Percentiles rank a stretch among this genome's conserved stretches.
Conservation (phyloP, 2,329 filamentous ascomycete species). For the Beauveria bassiana region DNA sequence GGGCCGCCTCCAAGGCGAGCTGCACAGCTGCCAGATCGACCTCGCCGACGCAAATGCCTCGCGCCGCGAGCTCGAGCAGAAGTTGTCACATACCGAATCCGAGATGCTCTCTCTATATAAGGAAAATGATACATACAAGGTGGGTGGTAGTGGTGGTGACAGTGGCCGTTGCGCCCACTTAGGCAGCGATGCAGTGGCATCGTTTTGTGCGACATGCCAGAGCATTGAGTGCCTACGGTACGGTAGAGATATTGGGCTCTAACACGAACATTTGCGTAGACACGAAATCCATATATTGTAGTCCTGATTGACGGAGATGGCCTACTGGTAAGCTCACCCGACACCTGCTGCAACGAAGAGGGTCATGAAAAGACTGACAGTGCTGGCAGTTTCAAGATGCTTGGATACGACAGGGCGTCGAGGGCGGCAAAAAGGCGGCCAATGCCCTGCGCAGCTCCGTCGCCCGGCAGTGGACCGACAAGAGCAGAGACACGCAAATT, state of each 20-base stretch:
- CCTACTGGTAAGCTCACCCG: slow-evolving; percentile 38
- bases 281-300: slow-evolving; percentile 50
- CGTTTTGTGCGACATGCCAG: neutral
- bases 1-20: slow-evolving; percentile 28
- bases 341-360: neutral
- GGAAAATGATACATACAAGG: slow-evolving; percentile 39
- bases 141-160: slow-evolving; percentile 16
- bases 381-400: slow-evolving; percentile 46
- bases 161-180: neutral
- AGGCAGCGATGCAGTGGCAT: neutral
- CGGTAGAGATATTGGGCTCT: neutral
- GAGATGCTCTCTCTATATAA: slow-evolving; percentile 26
- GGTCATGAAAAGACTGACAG: neutral
- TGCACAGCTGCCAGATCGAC: slow-evolving; percentile 41
- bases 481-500: slow-evolving; percentile 42
- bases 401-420: slow-evolving; percentile 45
- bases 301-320: slow-evolving; percentile 58
- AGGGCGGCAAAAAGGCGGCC: slow-evolving; percentile 47
- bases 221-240: too few relatives aligned
- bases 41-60: slow-evolving; percentile 40
- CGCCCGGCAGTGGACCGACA: slow-evolving; percentile 35
- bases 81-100: slow-evolving; percentile 32
- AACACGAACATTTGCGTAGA: slow-evolving; percentile 26
- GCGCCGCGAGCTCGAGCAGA: slow-evolving; percentile 43
- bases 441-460: slow-evolving; percentile 41